Evolutionary conservation across 352 stramenopile species (phyloP).

Genomic region (Globisporangium echinulatum): DNA sequence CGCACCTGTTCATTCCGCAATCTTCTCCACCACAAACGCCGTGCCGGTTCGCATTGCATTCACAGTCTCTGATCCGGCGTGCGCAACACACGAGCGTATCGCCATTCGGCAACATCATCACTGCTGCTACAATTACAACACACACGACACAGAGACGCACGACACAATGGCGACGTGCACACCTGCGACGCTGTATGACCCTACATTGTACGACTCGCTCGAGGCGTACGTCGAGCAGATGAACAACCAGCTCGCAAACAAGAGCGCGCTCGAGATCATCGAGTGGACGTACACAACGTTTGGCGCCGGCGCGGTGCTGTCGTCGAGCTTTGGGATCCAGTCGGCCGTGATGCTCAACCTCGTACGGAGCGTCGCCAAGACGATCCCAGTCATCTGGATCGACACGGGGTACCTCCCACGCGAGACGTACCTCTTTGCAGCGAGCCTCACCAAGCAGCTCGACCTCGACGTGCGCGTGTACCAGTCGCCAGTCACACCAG

Average conservation of each 20-base stretch:
- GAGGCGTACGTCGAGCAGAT: slow-evolving; percentile 58
- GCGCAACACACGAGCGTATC: too few species aligned
- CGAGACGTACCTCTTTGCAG: slow-evolving; percentile 82
- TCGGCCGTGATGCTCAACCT: slow-evolving; percentile 83
- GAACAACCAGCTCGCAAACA: slow-evolving; percentile 48
- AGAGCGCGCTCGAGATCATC: slow-evolving; percentile 57
- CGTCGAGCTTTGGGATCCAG: slow-evolving; percentile 85
- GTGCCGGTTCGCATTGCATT: too few species aligned
- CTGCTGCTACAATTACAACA: slow-evolving; percentile 1
- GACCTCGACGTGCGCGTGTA: slow-evolving; percentile 71
- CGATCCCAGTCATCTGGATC: slow-evolving; percentile 74
- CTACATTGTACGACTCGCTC: slow-evolving; percentile 42
- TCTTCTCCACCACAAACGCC: background rate
- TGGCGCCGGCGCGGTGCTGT: slow-evolving; percentile 54
- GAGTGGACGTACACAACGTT: slow-evolving; percentile 70
- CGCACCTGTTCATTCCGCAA: slow-evolving; percentile 5
- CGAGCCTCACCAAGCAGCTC: slow-evolving; percentile 53
- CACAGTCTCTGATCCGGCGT: too few species aligned
- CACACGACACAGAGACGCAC: background rate
- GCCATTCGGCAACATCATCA: background rate
- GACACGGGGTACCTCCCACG: slow-evolving; percentile 80
- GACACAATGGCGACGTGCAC: background rate
- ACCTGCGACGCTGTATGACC: slow-evolving; percentile 17
- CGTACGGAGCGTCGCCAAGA: slow-evolving; percentile 34
- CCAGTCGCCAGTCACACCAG: slow-evolving; percentile 66